These are phyloP conservation scores for Blastomyces silverae DNA, from an alignment of 2,329 filamentous ascomycete species.

Conservation along the genomic window DNA sequence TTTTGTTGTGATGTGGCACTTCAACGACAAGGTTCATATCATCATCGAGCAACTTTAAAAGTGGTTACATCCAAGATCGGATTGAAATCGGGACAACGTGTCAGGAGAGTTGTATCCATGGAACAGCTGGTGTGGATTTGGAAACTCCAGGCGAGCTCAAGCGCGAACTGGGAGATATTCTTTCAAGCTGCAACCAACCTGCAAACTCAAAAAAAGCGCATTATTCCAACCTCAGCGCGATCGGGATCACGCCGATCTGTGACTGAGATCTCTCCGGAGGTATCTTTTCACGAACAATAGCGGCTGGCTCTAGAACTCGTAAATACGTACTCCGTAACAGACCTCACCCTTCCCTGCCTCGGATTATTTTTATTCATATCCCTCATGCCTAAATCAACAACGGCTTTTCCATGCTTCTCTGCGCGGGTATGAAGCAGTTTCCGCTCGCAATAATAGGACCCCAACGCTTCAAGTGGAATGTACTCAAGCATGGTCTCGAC, in stretches of 20 bases:
- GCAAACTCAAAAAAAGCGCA: not conserved
- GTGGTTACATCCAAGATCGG: not conserved
- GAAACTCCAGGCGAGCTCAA: not conserved
- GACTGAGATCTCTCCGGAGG: not conserved
- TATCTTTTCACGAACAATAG: too few relatives aligned
- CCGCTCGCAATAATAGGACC: too few relatives aligned
- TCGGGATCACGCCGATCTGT: constrained; percentile 3
- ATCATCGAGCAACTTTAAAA: not conserved
- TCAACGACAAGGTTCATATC: not conserved
- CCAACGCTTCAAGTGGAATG: too few relatives aligned
- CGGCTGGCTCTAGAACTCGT: too few relatives aligned
- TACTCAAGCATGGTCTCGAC: too few relatives aligned
- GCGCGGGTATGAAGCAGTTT: too few relatives aligned
- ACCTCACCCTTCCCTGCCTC: too few relatives aligned
- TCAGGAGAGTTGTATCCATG: not conserved
- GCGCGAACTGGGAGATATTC: not conserved
- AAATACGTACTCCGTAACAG: too few relatives aligned
- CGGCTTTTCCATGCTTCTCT: too few relatives aligned
- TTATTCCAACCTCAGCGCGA: not conserved
- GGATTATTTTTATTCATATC: too few relatives aligned
- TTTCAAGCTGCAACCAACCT: not conserved
- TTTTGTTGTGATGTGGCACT: not conserved
- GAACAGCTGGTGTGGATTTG: not conserved
- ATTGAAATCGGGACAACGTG: not conserved
- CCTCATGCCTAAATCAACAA: too few relatives aligned